Evolutionary conservation across 495 filamentous ascomycete species (phyloP), one percentile per base, ranked within the genome.

Genomic region (Peziza echinospora): DNA sequence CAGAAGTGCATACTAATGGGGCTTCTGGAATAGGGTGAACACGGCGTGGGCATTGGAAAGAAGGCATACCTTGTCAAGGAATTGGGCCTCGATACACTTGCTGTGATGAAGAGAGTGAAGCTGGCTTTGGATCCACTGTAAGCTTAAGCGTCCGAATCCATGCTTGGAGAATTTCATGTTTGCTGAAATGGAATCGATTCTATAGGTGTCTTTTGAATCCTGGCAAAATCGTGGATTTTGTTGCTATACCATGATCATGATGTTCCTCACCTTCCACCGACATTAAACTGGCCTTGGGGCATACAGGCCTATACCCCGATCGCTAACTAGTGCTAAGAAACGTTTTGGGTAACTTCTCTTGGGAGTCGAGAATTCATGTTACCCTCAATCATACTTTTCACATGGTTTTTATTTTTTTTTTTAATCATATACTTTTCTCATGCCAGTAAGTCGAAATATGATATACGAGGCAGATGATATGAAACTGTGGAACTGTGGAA

Each of bases 121-220:
- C 57, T 63, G 1, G 74, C 82, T n/a, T 64, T 94, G 44, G 86
- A 94, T 67, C 86, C 86, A 1, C 59, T 52, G 54, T 57, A 34
- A 49, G 52, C 49, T 46, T 24, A 9, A 22, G 6, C 24, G 41
- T 17, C 39, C 21, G 22, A 37, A 10, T 13, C 23, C 26, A 22
- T 7, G 7, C n/a, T 34, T 34, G 8, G 7, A 6, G 24, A 0
- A 0, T 24, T 26, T 48, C 41, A 26, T 7, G 21, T 56, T n/a
- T 34, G 26, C 7, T n/a, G 7, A 7, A n/a, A 41, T 46, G 23
- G 45, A 7, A 19, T 42, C 39, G 22, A 11, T n/a, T n/a, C n/a
- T n/a, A n/a, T n/a, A 57, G 77, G 39, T 91, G 85, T 82, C 73
- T 93, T 40, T 71, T 93, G 73, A 93, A 93, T 51, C 84, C 84